These are phyloP conservation scores for Gossypium turneri DNA, from an alignment of 345 rosid species.

Conservation along the genomic window DNA sequence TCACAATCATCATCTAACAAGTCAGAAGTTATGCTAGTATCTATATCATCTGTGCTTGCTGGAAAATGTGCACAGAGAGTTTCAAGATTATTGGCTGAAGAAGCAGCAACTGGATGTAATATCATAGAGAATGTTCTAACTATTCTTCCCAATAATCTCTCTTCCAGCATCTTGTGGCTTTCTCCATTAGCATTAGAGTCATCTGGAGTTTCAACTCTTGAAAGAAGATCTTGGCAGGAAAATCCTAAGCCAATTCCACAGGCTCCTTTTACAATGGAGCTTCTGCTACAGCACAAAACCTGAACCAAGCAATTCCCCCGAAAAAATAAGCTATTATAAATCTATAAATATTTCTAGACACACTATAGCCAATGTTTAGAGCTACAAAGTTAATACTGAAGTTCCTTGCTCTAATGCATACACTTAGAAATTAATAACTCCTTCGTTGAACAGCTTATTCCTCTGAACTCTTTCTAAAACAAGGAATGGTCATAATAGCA, in stretches of 20 bases:
- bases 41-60: conserved; percentile 25
- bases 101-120: conserved; percentile 39
- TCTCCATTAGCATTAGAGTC: conserved; percentile 40
- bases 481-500: background rate
- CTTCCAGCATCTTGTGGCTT: conserved; percentile 55
- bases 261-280: conserved; percentile 84
- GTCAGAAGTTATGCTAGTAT: conserved; percentile 32
- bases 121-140: conserved; percentile 47
- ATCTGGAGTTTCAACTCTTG: conserved; percentile 44
- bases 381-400: background rate
- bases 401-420: background rate
- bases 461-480: background rate
- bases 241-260: conserved; percentile 91
- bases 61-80: conserved; percentile 45
- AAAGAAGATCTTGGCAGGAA: conserved; percentile 75
- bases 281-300: conserved; percentile 82
- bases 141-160: conserved; percentile 52
- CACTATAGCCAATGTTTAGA: conserved; percentile 1
- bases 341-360: conserved; percentile 4
- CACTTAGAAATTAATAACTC: background rate
- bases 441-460: conserved; percentile 1
- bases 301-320: conserved; percentile 28
- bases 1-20: conserved; percentile 40
- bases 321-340: conserved; percentile 3
- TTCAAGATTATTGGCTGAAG: conserved; percentile 45